Conservation (phyloP, 2,329 filamentous ascomycete genomes). For the Arthrobotrys entomopaga region DNA sequence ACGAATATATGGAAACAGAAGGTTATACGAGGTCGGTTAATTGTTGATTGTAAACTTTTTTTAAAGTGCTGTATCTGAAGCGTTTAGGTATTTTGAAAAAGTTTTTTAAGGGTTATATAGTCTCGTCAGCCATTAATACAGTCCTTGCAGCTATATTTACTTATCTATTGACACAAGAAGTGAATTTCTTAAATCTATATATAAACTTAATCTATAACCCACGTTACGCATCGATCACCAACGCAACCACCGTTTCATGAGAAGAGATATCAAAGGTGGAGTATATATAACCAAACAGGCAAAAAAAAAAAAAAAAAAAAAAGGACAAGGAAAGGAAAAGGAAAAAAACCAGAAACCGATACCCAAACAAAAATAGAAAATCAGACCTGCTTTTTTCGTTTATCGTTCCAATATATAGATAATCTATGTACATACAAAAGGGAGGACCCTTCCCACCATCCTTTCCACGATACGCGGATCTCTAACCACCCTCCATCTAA, state of each 20-base stretch:
- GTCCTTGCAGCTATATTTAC: too few relatives aligned
- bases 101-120: too few relatives aligned
- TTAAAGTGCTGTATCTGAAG: neutral
- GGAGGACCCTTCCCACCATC: too few relatives aligned
- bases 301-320: neutral
- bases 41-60: too few relatives aligned
- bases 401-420: constrained; percentile 42
- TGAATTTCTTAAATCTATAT: neutral
- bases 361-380: constrained; percentile 27
- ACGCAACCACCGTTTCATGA: constrained; percentile 1
- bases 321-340: too few relatives aligned
- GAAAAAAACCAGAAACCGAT: constrained; percentile 12
- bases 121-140: too few relatives aligned
- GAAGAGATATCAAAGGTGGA: constrained; percentile 19
- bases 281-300: constrained; percentile 6
- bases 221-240: neutral
- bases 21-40: too few relatives aligned
- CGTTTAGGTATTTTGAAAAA: neutral
- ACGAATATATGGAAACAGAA: too few relatives aligned
- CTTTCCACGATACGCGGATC: too few relatives aligned
- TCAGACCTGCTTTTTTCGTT: constrained; percentile 35
- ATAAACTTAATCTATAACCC: constrained; percentile 2
- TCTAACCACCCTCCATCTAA: too few relatives aligned
- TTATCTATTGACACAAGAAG: neutral
- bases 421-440: too few relatives aligned